Evolutionary conservation across 805 yeast species (phyloP).

Genomic region (Naumovozyma castellii): DNA sequence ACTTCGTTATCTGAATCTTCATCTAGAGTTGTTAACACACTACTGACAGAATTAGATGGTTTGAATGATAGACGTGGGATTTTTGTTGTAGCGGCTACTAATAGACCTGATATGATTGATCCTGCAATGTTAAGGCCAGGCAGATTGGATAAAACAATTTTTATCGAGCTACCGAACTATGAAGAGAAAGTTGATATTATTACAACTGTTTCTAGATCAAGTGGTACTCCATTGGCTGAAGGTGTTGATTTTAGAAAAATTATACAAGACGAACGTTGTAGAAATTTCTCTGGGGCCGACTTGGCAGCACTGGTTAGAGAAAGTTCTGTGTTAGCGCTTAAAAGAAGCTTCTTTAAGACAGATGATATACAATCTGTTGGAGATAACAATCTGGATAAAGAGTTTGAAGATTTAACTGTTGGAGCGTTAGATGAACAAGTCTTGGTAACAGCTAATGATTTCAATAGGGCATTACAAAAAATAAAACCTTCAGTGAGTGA

Average conservation of each 20-base stretch:
- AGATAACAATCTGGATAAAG: constrained; percentile 39
- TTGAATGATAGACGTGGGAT: constrained; percentile 86
- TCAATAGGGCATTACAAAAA: constrained; percentile 56
- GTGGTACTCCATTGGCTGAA: constrained; percentile 62
- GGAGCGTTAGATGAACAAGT: constrained; percentile 23
- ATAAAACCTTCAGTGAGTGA: constrained; percentile 90
- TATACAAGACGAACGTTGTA: constrained; percentile 70
- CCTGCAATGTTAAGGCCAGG: constrained; percentile 98
- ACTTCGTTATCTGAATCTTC: constrained; percentile 80
- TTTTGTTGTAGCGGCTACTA: constrained; percentile 92
- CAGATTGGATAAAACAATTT: constrained; percentile 83
- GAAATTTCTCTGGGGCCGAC: constrained; percentile 94
- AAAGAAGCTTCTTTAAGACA: constrained; percentile 53
- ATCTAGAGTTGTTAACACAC: constrained; percentile 87
- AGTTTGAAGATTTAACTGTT: constrained; percentile 34
- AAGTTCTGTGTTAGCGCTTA: constrained; percentile 84
- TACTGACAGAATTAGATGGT: constrained; percentile 91
- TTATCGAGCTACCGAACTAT: constrained; percentile 77
- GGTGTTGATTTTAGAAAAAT: constrained; percentile 53
- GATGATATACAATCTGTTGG: constrained; percentile 36
- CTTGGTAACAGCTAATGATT: constrained; percentile 61
- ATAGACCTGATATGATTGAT: constrained; percentile 96
- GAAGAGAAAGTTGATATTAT: constrained; percentile 76
- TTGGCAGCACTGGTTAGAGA: constrained; percentile 84
- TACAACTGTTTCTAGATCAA: constrained; percentile 59